phyloP scores from a whole-genome alignment of 2,329 filamentous ascomycete species.

The Trichoderma atroviride region DNA sequence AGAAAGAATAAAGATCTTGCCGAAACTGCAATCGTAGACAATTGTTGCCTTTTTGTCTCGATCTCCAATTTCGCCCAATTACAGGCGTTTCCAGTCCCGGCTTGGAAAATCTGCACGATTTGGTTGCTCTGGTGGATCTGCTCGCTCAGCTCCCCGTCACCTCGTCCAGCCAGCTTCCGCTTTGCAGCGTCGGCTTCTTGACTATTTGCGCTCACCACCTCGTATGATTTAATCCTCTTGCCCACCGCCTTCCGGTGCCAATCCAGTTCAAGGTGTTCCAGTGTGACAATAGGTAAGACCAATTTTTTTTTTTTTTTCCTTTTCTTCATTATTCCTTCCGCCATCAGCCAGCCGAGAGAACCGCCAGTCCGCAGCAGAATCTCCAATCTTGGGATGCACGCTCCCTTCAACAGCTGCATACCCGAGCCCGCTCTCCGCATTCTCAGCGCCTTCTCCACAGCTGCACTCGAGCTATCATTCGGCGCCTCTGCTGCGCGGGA shows the following conservation, averaged over 20 bases:
- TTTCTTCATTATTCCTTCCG: not conserved
- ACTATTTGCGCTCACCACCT: slow-evolving; percentile 22
- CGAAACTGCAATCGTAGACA: slow-evolving; percentile 33
- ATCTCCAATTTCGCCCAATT: slow-evolving; percentile 1
- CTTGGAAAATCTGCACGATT: slow-evolving; percentile 10
- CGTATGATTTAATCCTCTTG: slow-evolving; percentile 27
- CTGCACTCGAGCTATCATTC: slow-evolving; percentile 47
- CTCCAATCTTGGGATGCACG: slow-evolving; percentile 34
- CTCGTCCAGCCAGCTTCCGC: slow-evolving; percentile 11
- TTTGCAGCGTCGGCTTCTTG: slow-evolving; percentile 17
- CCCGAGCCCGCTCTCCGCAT: slow-evolving; percentile 41
- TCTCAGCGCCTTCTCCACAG: slow-evolving; percentile 43
- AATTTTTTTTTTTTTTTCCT: not conserved
- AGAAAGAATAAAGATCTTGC: slow-evolving; percentile 36
- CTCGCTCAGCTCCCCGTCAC: slow-evolving; percentile 22
- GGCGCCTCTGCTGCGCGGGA: slow-evolving; percentile 56
- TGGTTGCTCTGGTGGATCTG: slow-evolving; percentile 14
- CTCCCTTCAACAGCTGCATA: slow-evolving; percentile 41
- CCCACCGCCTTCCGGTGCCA: slow-evolving; percentile 22
- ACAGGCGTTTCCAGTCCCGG: slow-evolving; percentile 3
- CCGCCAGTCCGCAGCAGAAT: slow-evolving; percentile 24
- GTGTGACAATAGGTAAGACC: slow-evolving; percentile 23
- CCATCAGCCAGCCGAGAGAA: not conserved
- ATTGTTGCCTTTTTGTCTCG: slow-evolving; percentile 23
- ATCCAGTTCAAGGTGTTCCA: slow-evolving; percentile 14